Base-by-base conservation (phyloP, 1,284 basidiomycete genomes). In the Ustilago lituana region DNA sequence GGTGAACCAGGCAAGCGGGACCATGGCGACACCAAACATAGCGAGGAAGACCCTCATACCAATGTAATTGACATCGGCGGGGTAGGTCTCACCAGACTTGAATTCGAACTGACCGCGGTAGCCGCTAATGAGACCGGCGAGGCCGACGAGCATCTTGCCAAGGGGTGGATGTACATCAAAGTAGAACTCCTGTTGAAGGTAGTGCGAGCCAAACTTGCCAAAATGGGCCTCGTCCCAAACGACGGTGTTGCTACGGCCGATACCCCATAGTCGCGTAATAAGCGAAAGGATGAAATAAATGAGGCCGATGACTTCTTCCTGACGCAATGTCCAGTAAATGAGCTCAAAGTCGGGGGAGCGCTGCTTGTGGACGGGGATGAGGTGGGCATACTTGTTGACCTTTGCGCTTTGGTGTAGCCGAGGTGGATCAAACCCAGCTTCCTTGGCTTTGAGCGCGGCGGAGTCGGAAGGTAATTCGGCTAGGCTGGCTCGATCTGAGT, bases 141-240 rank as follows among this genome's bases (percentile, higher is more conserved):
- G 86, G 5, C 93, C 95, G 51, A 98, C 95, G 54, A 98, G 87
- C 93, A 98, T 98, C 86, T 98, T 98, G 20, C 96, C 95, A 31
- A 98, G 87, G 0, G 95, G 95, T 2, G 95, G 95, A 81, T 98
- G 95, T n/a, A 74, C 69, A 29, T 78, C 69, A 48, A 77, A 76
- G 71, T 81, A 81, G 62, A 82, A 78, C 54, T 78, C 66, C 78
- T 93, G 91, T 82, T 94, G 93, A 82, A 98, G 84, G 83, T 98
- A 98, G 84, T 96, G 91, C 23, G 93, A 93, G 53, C 93, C 79
- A 38, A 81, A 81, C 52, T 81, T 81, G 44, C 79, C 79, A 45
- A 82, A 82, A 54, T 82, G 80, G 10, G 80, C 80, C 61, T 98
- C 96, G 83, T 98, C 96, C 95, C 96, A 98, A 58, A 98, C 89